These are phyloP conservation scores for Harringtonia lauricola DNA, from an alignment of 2,329 filamentous ascomycete species.

Conservation along the genomic window DNA sequence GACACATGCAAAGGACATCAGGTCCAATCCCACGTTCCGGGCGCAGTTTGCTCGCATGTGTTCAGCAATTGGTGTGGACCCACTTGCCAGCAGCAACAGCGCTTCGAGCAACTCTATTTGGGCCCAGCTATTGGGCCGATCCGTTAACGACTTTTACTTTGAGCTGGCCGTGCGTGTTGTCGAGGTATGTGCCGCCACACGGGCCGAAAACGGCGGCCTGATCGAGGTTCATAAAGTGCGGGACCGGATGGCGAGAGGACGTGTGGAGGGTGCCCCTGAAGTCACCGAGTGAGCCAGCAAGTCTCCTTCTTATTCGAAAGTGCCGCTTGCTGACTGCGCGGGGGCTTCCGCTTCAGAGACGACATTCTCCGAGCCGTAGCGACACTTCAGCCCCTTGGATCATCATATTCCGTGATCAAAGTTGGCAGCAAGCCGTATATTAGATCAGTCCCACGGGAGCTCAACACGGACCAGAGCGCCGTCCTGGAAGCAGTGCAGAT, in stretches of 20 bases:
- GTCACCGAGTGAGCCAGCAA: slow-evolving; percentile 57
- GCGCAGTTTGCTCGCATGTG: slow-evolving; percentile 99
- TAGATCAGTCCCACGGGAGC: slow-evolving; percentile 83
- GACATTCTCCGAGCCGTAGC: slow-evolving; percentile 85
- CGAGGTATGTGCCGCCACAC: slow-evolving; percentile 77
- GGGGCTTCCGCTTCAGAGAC: slow-evolving; percentile 44
- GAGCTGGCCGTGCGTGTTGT: slow-evolving; percentile 93
- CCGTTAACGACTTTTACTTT: slow-evolving; percentile 97
- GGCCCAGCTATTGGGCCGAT: slow-evolving; percentile 83
- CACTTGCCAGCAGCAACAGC: slow-evolving; percentile 58
- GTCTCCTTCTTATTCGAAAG: neutral
- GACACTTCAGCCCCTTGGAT: slow-evolving; percentile 76
- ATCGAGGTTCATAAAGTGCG: slow-evolving; percentile 75
- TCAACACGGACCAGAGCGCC: slow-evolving; percentile 87
- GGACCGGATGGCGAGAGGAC: slow-evolving; percentile 60
- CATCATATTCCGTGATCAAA: slow-evolving; percentile 72
- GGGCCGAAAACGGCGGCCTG: slow-evolving; percentile 84
- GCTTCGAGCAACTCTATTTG: slow-evolving; percentile 61
- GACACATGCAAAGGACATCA: slow-evolving; percentile 91
- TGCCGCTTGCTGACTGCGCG: neutral
- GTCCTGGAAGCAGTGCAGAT: slow-evolving; percentile 88
- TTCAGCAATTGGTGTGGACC: slow-evolving; percentile 90
- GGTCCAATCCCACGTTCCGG: slow-evolving; percentile 87
- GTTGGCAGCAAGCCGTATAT: slow-evolving; percentile 84
- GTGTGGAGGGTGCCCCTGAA: slow-evolving; percentile 65